These are phyloP conservation scores for Podospora conica DNA, from an alignment of 495 filamentous ascomycete species.

Conservation along the genomic window DNA sequence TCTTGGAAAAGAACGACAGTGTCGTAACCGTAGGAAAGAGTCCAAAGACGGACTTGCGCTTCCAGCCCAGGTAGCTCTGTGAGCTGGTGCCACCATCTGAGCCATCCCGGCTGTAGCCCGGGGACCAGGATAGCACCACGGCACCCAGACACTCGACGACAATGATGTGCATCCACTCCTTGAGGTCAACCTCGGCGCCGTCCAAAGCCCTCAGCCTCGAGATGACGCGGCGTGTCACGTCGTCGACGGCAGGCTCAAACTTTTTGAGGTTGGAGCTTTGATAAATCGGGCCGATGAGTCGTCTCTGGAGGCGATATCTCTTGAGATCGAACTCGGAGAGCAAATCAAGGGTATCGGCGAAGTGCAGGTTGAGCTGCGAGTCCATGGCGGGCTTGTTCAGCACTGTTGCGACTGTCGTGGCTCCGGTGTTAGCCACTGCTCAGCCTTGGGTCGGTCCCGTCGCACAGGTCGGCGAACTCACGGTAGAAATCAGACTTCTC, in stretches of 20 bases:
- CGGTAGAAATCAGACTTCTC: constrained; percentile 37
- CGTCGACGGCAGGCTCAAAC: constrained; percentile 31
- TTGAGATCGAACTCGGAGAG: constrained; percentile 32
- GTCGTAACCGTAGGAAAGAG: constrained; percentile 25
- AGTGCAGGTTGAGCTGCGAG: constrained; percentile 16
- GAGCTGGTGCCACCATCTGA: constrained; percentile 33
- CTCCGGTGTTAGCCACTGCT: background rate
- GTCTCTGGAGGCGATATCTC: constrained; percentile 37
- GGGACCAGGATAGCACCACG: constrained; percentile 38
- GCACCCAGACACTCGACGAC: constrained; percentile 38
- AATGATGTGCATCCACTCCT: constrained; percentile 40
- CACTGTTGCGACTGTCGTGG: constrained; percentile 28
- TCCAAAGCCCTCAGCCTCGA: constrained; percentile 18
- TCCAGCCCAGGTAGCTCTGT: constrained; percentile 33
- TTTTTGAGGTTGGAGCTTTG: constrained; percentile 29
- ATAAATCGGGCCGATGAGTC: constrained; percentile 35
- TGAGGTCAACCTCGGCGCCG: constrained; percentile 31
- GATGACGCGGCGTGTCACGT: constrained; percentile 24
- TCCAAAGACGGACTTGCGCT: constrained; percentile 33
- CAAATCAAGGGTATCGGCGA: constrained; percentile 31
- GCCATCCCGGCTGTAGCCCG: constrained; percentile 26
- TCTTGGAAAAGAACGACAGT: constrained; percentile 13
- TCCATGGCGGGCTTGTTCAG: constrained; percentile 23
- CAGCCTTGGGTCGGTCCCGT: background rate
- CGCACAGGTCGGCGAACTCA: constrained; percentile 9